Conservation (phyloP, 768 basidiomycete genomes). For the Trametes maxima region DNA sequence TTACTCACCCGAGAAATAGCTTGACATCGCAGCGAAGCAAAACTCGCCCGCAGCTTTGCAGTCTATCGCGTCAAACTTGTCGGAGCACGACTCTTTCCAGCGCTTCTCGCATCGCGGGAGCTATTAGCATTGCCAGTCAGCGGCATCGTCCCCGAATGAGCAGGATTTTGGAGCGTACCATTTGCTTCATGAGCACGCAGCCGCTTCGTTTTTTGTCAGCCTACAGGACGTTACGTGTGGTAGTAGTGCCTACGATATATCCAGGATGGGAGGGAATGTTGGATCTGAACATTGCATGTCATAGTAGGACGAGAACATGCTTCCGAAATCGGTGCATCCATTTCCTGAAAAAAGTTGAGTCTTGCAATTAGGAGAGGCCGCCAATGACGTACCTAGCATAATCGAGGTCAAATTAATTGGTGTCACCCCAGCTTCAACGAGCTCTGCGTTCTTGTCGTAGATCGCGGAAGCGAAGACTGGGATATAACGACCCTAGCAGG, state of each 20-base stretch:
- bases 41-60: conserved; percentile 45
- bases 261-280: conserved; percentile 48
- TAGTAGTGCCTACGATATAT: conserved; percentile 42
- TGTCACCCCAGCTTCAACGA: conserved; percentile 47
- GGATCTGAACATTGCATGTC: conserved; percentile 55
- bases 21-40: conserved; percentile 36
- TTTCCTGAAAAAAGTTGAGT: conserved; percentile 38
- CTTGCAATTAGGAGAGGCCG: neutral
- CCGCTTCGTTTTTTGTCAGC: conserved; percentile 23
- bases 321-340: conserved; percentile 44
- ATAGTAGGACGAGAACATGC: conserved; percentile 45
- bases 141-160: neutral
- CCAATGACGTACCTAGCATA: conserved; percentile 45
- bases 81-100: conserved; percentile 42
- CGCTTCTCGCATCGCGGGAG: conserved; percentile 49
- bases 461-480: conserved; percentile 52
- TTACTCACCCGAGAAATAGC: conserved; percentile 34
- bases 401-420: conserved; percentile 53
- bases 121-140: conserved; percentile 21
- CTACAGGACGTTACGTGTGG: neutral
- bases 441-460: conserved; percentile 48
- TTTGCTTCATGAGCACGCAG: conserved; percentile 48
- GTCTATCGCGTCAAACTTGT: conserved; percentile 44
- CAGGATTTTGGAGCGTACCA: conserved; percentile 31
- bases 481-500: conserved; percentile 49